A percentile compares a stretch with the other conserved stretches of the same genome.
These are phyloP conservation scores for Colletotrichum tofieldiae DNA, from an alignment of 2,329 filamentous ascomycete species.

Conservation along the genomic window DNA sequence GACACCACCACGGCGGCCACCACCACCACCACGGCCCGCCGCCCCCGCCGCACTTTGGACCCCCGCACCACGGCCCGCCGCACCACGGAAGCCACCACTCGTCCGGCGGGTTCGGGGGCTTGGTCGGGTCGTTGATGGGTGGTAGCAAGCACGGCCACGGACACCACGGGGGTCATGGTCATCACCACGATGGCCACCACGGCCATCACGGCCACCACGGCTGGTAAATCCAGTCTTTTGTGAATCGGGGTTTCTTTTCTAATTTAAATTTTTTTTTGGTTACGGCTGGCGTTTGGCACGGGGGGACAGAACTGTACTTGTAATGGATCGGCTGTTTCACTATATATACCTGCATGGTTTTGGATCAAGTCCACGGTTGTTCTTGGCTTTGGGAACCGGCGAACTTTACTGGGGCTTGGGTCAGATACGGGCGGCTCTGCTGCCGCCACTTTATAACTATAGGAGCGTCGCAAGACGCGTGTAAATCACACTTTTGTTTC, in stretches of 20 bases:
- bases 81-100: slow-evolving; percentile 30
- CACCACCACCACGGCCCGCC: slow-evolving; percentile 30
- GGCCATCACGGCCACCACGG: slow-evolving; percentile 22
- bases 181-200: background rate
- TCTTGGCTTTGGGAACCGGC: background rate
- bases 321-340: background rate
- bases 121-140: slow-evolving; percentile 43
- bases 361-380: background rate
- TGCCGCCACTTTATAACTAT: background rate
- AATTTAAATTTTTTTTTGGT: background rate
- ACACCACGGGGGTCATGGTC: background rate
- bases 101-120: slow-evolving; percentile 46
- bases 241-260: background rate
- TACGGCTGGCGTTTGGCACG: slow-evolving; percentile 13
- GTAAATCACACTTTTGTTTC: background rate
- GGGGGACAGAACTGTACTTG: background rate
- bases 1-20: slow-evolving; percentile 9
- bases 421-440: background rate
- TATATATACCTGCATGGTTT: slow-evolving; percentile 17
- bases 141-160: slow-evolving; percentile 40
- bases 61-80: slow-evolving; percentile 28
- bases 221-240: background rate
- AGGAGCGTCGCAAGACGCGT: slow-evolving; percentile 8
- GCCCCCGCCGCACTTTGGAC: slow-evolving; percentile 13
- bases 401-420: background rate